Percentiles rank a stretch among this genome's conserved stretches.
phyloP scores from a whole-genome alignment of 148 eudicot genomes.

The Polygonum aviculare region DNA sequence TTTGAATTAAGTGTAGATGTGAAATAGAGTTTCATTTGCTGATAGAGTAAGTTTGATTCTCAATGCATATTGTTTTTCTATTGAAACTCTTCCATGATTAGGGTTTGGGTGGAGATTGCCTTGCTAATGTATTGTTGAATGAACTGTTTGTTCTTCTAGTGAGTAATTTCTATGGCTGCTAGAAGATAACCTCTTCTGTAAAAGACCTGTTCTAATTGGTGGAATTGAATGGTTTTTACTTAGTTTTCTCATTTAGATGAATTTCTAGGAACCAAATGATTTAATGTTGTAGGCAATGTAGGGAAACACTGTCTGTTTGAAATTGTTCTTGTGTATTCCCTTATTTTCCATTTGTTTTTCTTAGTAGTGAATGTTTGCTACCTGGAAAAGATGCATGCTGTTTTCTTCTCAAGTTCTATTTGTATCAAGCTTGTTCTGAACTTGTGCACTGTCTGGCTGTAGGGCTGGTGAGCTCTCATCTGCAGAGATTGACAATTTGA shows the following conservation, averaged over 20 bases:
- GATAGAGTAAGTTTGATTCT: too few relatives aligned
- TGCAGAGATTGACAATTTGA: constrained; percentile 67
- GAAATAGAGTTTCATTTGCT: neutral
- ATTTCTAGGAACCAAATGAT: neutral
- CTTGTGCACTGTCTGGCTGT: neutral
- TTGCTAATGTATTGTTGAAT: neutral
- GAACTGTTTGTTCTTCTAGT: neutral
- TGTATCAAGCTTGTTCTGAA: neutral
- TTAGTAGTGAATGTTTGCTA: neutral
- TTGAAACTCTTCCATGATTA: too few relatives aligned
- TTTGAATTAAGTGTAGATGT: neutral
- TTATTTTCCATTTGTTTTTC: neutral
- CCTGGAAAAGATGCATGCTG: neutral
- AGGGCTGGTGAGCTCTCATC: constrained; percentile 86
- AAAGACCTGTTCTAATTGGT: neutral
- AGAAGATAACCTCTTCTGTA: neutral
- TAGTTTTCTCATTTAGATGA: too few relatives aligned
- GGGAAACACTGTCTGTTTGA: neutral
- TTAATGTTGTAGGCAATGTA: neutral
- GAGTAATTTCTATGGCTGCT: neutral
- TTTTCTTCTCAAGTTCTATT: neutral
- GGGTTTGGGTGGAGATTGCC: neutral
- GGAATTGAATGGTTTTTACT: neutral
- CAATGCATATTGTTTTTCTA: too few relatives aligned
- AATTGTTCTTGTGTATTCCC: neutral